These are phyloP conservation scores for Thelonectria olida DNA, from an alignment of 2,329 filamentous ascomycete genomes.

Conservation along the genomic window DNA sequence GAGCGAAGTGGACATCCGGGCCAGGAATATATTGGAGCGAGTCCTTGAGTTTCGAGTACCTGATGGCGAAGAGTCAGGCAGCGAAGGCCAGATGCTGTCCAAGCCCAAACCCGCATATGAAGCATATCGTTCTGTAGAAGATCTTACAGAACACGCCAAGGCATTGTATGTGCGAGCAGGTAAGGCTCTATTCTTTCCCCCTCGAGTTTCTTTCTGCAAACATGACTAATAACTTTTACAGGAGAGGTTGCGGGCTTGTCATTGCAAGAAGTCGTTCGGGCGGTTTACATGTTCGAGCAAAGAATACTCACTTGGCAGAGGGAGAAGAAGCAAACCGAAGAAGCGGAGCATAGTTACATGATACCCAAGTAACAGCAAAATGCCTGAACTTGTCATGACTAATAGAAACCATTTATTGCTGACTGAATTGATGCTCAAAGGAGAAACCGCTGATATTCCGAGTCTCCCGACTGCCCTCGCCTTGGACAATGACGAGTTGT, in stretches of 20 bases:
- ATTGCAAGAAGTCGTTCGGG: slow-evolving; percentile 45
- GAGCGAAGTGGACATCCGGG: slow-evolving; percentile 37
- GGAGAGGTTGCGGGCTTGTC: slow-evolving; percentile 46
- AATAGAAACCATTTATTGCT: background rate
- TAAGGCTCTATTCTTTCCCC: slow-evolving; percentile 34
- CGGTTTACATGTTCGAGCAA: slow-evolving; percentile 51
- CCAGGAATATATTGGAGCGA: slow-evolving; percentile 32
- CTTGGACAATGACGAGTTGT: background rate
- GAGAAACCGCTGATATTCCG: background rate
- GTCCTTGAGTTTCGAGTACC: slow-evolving; percentile 16
- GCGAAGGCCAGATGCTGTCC: background rate
- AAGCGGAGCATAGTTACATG: background rate
- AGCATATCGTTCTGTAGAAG: slow-evolving; percentile 42
- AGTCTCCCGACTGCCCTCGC: too few relatives aligned
- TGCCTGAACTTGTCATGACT: background rate
- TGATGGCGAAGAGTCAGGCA: slow-evolving; percentile 18
- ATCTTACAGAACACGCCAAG: slow-evolving; percentile 44
- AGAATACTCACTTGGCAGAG: slow-evolving; percentile 47
- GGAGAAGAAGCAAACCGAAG: slow-evolving; percentile 1
- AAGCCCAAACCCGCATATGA: slow-evolving; percentile 37
- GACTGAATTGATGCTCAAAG: background rate
- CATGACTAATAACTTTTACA: slow-evolving; percentile 31
- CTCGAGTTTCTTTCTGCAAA: background rate
- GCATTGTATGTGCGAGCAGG: slow-evolving; percentile 46
- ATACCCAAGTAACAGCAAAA: background rate